These are phyloP conservation scores for Aspergillus sojae DNA, from an alignment of 2,329 filamentous ascomycete genomes.

Conservation along the genomic window DNA sequence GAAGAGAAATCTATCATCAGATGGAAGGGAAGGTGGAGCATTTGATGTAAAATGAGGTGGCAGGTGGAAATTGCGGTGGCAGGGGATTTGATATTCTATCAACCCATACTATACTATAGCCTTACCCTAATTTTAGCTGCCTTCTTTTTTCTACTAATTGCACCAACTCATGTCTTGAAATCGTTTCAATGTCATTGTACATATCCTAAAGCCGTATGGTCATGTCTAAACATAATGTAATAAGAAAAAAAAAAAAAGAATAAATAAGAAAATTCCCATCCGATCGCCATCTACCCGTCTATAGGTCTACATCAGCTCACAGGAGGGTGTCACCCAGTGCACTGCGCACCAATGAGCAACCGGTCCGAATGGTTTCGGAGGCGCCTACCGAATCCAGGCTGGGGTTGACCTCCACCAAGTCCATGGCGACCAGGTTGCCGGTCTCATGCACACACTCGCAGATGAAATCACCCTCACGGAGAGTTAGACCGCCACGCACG, in stretches of 20 bases:
- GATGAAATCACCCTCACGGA: conserved; percentile 96
- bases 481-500: conserved; percentile 86
- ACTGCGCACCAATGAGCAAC: conserved; percentile 87
- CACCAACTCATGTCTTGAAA: neutral
- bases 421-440: conserved; percentile 75
- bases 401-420: conserved; percentile 82
- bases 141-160: neutral
- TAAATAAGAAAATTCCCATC: neutral
- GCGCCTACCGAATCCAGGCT: conserved; percentile 70
- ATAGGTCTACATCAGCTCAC: conserved; percentile 40
- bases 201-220: neutral
- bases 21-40: neutral
- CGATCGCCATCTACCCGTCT: neutral
- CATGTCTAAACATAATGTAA: conserved; percentile 5
- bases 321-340: conserved; percentile 89
- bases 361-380: conserved; percentile 83
- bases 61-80: conserved; percentile 15
- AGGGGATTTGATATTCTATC: neutral
- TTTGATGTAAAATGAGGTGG: conserved; percentile 13
- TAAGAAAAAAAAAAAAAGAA: neutral
- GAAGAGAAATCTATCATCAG: neutral
- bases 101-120: neutral
- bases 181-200: conserved; percentile 4
- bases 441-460: conserved; percentile 84
- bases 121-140: no score